phyloP scores from a whole-genome alignment of 306 rosid genomes.

The Casuarina equisetifolia region DNA sequence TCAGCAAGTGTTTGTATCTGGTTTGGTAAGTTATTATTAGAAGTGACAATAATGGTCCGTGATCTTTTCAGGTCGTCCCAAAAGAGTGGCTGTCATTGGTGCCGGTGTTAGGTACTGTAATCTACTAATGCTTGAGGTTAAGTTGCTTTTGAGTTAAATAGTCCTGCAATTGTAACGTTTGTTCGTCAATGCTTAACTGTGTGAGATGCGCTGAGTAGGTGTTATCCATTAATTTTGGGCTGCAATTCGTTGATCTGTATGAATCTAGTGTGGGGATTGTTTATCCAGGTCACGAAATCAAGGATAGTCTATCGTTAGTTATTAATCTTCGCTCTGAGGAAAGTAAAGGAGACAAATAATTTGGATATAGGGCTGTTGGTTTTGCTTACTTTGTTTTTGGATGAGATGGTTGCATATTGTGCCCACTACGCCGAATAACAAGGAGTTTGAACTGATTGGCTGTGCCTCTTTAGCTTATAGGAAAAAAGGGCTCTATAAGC shows the following conservation, averaged over 20 bases:
- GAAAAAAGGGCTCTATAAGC: not conserved
- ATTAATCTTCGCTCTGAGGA: not conserved
- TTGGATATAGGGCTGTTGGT: not conserved
- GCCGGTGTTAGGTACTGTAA: constrained; percentile 79
- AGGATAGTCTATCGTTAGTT: not conserved
- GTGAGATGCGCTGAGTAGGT: not conserved
- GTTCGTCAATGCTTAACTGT: not conserved
- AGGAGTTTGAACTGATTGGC: not conserved
- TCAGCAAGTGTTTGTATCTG: not conserved
- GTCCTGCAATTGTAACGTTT: not conserved
- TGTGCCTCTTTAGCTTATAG: not conserved
- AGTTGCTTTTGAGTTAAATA: not conserved
- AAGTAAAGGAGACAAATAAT: not conserved
- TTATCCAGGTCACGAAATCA: not conserved
- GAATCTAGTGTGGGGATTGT: not conserved
- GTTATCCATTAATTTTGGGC: not conserved
- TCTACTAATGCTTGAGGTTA: not conserved
- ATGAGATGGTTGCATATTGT: not conserved
- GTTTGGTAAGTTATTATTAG: not conserved
- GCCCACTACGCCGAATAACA: not conserved
- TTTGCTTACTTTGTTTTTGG: not conserved
- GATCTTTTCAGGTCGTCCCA: constrained; percentile 53
- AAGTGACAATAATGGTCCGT: constrained; percentile 12
- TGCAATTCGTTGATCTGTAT: not conserved
- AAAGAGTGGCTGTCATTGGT: constrained; percentile 87